A percentile compares a stretch with the other conserved stretches of the same genome.
Conservation (phyloP, 2,329 filamentous ascomycete genomes). For the Tolypocladium sp. region DNA sequence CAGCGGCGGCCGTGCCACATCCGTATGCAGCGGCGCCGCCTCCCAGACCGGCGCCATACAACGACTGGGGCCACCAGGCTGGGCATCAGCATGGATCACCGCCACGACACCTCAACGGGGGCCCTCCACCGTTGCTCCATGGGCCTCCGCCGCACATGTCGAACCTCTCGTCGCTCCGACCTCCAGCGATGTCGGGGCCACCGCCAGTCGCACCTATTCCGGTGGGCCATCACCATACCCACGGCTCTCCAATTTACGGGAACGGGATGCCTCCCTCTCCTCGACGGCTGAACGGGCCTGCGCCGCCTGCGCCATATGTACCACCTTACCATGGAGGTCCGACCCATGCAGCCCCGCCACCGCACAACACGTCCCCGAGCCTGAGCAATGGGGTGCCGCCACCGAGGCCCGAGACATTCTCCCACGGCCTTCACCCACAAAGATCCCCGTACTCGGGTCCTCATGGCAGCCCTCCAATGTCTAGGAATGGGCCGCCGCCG, state of each 20-base stretch:
- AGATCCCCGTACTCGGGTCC: slow-evolving; percentile 31
- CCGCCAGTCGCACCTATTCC: slow-evolving; percentile 30
- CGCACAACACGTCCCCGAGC: slow-evolving; percentile 18
- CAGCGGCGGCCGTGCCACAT: slow-evolving; percentile 13
- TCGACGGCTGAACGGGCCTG: slow-evolving; percentile 32
- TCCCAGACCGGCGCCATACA: slow-evolving; percentile 16
- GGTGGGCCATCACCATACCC: slow-evolving; percentile 29
- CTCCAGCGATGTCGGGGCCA: slow-evolving; percentile 35
- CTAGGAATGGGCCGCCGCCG: slow-evolving; percentile 27
- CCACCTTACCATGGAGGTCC: slow-evolving; percentile 21
- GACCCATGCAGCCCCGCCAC: slow-evolving; percentile 13
- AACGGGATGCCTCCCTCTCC: slow-evolving; percentile 42
- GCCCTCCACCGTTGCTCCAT: slow-evolving; percentile 21
- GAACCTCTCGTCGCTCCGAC: slow-evolving; percentile 37
- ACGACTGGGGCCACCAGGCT: slow-evolving; percentile 40
- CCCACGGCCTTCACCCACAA: slow-evolving; percentile 33
- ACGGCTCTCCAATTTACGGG: slow-evolving; percentile 20
- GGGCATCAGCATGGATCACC: slow-evolving; percentile 39
- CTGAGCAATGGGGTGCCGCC: slow-evolving; percentile 24
- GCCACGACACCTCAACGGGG: slow-evolving; percentile 42
- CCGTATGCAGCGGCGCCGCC: slow-evolving; percentile 17
- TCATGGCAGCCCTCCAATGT: slow-evolving; percentile 35
- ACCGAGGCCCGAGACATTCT: slow-evolving; percentile 21
- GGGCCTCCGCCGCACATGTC: slow-evolving; percentile 15
- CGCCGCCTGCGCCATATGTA: slow-evolving; percentile 31